These are phyloP conservation scores for Gracilaria vermiculophylla DNA, from an alignment of 23 red algal species.

Conservation along the genomic window DNA sequence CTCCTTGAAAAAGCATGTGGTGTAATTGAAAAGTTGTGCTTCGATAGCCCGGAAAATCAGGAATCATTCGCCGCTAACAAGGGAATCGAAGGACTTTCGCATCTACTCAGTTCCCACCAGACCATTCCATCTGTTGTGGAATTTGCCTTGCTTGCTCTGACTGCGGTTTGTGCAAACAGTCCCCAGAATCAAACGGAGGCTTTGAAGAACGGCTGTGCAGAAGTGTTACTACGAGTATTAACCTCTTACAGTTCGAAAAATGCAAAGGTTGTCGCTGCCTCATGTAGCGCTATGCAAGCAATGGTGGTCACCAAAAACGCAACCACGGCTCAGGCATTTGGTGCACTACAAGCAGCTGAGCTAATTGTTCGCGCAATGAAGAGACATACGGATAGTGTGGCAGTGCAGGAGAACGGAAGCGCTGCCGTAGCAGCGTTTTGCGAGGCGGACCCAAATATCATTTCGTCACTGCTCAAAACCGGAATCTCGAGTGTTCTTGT, in stretches of 20 bases:
- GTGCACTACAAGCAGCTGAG: slow-evolving; percentile 32
- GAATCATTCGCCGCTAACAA: slow-evolving; percentile 34
- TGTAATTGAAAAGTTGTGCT: slow-evolving; percentile 53
- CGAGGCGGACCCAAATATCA: slow-evolving; percentile 45
- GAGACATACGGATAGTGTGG: slow-evolving; percentile 35
- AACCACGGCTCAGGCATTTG: slow-evolving; percentile 43
- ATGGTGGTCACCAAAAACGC: slow-evolving; percentile 46
- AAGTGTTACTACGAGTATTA: slow-evolving; percentile 36
- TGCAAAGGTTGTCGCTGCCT: slow-evolving; percentile 45
- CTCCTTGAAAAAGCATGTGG: slow-evolving; percentile 48
- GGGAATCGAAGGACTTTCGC: slow-evolving; percentile 11
- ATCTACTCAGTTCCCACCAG: slow-evolving; percentile 17
- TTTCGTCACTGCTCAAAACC: slow-evolving; percentile 39
- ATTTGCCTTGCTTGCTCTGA: slow-evolving; percentile 28
- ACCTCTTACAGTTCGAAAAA: slow-evolving; percentile 38
- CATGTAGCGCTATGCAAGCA: slow-evolving; percentile 18
- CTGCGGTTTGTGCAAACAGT: slow-evolving; percentile 35
- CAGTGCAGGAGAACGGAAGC: slow-evolving; percentile 65
- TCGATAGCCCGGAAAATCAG: slow-evolving; percentile 8
- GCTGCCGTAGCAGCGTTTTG: slow-evolving; percentile 42
- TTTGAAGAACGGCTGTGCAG: slow-evolving; percentile 26
- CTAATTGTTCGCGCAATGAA: slow-evolving; percentile 57
- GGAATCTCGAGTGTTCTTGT: slow-evolving; percentile 47
- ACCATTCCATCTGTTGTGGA: slow-evolving; percentile 23
- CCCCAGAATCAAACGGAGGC: slow-evolving; percentile 22